Conservation (phyloP, 345 rosid genomes). For the Salix udensis region DNA sequence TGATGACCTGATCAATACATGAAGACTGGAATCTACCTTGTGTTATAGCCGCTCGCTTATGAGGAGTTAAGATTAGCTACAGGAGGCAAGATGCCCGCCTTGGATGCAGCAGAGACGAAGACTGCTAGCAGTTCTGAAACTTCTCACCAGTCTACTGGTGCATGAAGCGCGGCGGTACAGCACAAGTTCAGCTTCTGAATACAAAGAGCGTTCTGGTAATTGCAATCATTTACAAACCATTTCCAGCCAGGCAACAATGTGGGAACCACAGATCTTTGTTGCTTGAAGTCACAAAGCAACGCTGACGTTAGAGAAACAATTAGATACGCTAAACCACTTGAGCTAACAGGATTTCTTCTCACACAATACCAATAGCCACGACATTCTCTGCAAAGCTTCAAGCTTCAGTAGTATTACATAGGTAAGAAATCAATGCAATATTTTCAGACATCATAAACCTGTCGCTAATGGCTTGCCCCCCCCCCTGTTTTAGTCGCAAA, state of each 20-base stretch:
- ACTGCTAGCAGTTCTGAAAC: neutral
- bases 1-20: neutral
- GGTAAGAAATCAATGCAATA: too few species aligned
- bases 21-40: neutral
- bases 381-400: too few species aligned
- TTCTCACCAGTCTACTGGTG: neutral
- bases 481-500: too few species aligned
- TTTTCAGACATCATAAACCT: too few species aligned
- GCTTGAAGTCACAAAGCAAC: neutral
- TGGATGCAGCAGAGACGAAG: neutral
- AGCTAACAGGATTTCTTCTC: too few species aligned
- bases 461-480: too few species aligned
- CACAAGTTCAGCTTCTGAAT: neutral
- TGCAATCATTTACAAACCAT: neutral
- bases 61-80: neutral
- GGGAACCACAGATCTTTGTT: neutral
- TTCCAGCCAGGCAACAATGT: slow-evolving; percentile 2
- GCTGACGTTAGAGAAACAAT: neutral
- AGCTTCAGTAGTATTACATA: too few species aligned
- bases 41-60: neutral
- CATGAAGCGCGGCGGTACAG: neutral
- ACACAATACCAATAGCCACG: too few species aligned
- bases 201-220: neutral
- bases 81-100: neutral
- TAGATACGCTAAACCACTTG: too few species aligned